Evolutionary conservation across 2,329 filamentous ascomycete genomes (phyloP), one percentile per base, ranked within the genome.

Genomic region (Phyllosticta ampelicida): DNA sequence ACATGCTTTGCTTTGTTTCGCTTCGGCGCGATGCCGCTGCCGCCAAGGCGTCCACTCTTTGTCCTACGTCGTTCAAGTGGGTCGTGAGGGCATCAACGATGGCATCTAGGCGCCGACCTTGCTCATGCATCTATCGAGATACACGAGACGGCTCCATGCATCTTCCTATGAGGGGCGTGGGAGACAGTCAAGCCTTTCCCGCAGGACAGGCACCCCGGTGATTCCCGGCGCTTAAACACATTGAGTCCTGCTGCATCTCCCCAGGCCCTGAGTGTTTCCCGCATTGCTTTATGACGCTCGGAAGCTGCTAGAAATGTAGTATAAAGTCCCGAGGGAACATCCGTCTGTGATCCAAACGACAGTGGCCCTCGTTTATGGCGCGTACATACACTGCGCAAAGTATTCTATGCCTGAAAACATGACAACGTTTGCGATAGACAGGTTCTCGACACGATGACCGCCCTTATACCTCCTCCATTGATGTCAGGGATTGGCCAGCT

Each of bases 11-110:
- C 2, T 26, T 48, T 48, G 53, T 18, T n/a, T 11, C 36, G 30
- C 36, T 21, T 26, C 36, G 48, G 36, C 29, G 28, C 20, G 30
- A 5, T 54, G 53, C 53, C 18, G 54, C 9, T 51, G 54, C 54
- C n/a, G 49, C 54, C 20, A 52, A 51, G 28, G 36, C 48, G 30
- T 28, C 50, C 36, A 44, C 13, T 44, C 36, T 44, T 44, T 53
- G 55, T 57, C 55, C 55, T 21, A 58, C 55, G 55, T 58, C 53
- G 26, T 51, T 30, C 51, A 19, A 58, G 55, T 50, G 55, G 23
- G 20, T 48, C 55, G 55, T 49, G 21, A 11, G 48, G 21, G 54
- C 48, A 56, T 26, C 29, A 36, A 10, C 29, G 9, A 10, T 16
- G 36, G 36, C 36, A 44, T 16, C 5, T 44, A 44, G 36, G 36